These are phyloP conservation scores for Theobroma cacao DNA, from an alignment of 345 rosid species.

Conservation along the genomic window DNA sequence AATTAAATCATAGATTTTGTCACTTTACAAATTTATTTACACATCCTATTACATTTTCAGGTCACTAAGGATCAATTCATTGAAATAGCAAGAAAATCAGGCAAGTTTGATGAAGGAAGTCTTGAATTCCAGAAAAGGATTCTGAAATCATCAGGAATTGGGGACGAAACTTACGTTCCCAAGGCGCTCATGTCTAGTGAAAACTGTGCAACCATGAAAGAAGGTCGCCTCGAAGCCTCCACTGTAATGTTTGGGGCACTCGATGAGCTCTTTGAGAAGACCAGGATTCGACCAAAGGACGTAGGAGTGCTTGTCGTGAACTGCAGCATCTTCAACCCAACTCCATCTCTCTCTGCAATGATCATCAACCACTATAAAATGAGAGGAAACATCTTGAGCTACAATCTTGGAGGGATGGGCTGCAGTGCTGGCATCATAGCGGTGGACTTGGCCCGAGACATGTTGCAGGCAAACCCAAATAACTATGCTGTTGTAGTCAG, in stretches of 20 bases:
- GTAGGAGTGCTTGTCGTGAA: conserved; percentile 86
- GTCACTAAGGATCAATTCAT: conserved; percentile 72
- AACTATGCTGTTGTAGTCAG: conserved; percentile 84
- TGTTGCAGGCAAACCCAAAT: conserved; percentile 82
- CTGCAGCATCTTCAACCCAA: conserved; percentile 94
- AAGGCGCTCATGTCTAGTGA: conserved; percentile 47
- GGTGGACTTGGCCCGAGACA: conserved; percentile 85
- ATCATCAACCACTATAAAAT: conserved; percentile 90
- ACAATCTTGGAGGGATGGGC: conserved; percentile 96
- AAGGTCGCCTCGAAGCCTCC: conserved; percentile 81
- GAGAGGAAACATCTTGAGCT: conserved; percentile 91
- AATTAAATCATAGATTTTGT: not conserved
- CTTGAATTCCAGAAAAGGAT: conserved; percentile 67
- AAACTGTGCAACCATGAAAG: conserved; percentile 78
- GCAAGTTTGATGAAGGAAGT: conserved; percentile 63
- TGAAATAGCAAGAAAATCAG: conserved; percentile 49
- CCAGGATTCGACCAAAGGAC: conserved; percentile 77
- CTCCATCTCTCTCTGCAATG: conserved; percentile 91
- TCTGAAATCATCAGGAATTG: conserved; percentile 72
- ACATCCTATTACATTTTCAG: conserved; percentile 26
- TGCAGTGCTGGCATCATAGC: conserved; percentile 89
- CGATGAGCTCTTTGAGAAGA: conserved; percentile 83
- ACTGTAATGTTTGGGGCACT: conserved; percentile 81
- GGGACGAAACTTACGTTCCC: conserved; percentile 82
- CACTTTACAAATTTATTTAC: not conserved